These are phyloP conservation scores for Boletus semigastroideus DNA, from an alignment of 1,284 basidiomycete species.

Conservation along the genomic window DNA sequence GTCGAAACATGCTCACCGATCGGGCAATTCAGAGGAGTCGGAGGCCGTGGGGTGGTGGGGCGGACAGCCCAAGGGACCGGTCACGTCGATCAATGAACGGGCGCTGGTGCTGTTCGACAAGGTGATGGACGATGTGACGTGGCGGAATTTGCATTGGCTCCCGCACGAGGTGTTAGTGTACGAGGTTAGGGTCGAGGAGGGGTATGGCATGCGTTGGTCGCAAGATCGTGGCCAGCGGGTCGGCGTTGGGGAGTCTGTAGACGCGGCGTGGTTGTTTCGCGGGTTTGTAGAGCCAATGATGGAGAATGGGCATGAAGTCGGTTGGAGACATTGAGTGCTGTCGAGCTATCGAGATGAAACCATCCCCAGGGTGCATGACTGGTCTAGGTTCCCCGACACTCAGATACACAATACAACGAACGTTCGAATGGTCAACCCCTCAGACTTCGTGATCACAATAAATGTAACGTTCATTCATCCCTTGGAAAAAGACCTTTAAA, in stretches of 20 bases:
- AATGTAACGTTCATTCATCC: too few relatives aligned
- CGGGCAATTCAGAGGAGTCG: slow-evolving; percentile 19
- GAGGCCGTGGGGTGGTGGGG: slow-evolving; percentile 61
- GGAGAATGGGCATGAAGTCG: slow-evolving; percentile 57
- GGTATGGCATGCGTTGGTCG: slow-evolving; percentile 67
- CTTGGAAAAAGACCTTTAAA: too few relatives aligned
- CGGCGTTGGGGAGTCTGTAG: not conserved
- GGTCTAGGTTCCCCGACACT: too few relatives aligned
- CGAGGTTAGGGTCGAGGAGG: slow-evolving; percentile 52
- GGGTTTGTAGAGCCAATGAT: slow-evolving; percentile 66
- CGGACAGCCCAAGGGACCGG: slow-evolving; percentile 46
- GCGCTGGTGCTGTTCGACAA: slow-evolving; percentile 49
- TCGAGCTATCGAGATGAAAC: too few relatives aligned
- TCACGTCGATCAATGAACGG: slow-evolving; percentile 47
- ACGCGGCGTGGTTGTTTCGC: slow-evolving; percentile 48
- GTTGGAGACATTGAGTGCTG: slow-evolving; percentile 47
- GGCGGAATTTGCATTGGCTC: slow-evolving; percentile 62
- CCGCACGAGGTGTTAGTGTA: slow-evolving; percentile 58
- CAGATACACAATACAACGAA: too few relatives aligned
- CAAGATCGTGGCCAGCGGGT: slow-evolving; percentile 38
- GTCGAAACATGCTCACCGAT: slow-evolving; percentile 60
- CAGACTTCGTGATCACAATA: too few relatives aligned
- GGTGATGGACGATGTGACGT: slow-evolving; percentile 48
- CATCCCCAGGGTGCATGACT: too few relatives aligned
- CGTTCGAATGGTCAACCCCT: too few relatives aligned